phyloP scores from a whole-genome alignment of 148 eudicot genomes.

The Camellia japonica region DNA sequence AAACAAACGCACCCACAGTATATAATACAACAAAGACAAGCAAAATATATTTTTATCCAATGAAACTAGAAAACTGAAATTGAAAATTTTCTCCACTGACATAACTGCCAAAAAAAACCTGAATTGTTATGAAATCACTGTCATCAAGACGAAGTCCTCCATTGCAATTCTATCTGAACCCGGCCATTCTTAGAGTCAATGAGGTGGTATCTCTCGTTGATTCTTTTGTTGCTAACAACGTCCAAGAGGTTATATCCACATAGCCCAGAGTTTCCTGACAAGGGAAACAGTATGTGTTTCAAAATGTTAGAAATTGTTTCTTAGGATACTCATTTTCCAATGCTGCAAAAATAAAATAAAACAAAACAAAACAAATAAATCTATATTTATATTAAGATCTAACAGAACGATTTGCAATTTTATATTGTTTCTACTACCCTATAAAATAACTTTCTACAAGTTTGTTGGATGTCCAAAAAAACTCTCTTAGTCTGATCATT shows the following conservation, averaged over 20 bases:
- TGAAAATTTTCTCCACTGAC: not conserved
- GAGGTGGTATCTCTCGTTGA: slow-evolving; percentile 62
- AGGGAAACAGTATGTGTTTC: not conserved
- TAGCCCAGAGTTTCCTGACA: slow-evolving; percentile 71
- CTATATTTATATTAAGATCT: no score
- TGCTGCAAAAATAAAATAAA: no score
- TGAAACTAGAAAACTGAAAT: slow-evolving; percentile 1
- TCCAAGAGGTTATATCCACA: slow-evolving; percentile 59
- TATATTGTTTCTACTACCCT: no score
- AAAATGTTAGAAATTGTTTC: not conserved
- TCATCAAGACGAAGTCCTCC: slow-evolving; percentile 53
- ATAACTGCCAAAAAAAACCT: not conserved
- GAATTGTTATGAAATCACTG: not conserved
- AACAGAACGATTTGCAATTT: no score
- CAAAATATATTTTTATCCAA: not conserved
- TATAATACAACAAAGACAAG: not conserved
- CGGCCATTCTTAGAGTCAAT: slow-evolving; percentile 72
- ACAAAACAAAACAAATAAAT: no score
- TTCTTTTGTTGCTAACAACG: slow-evolving; percentile 61
- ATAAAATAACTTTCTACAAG: no score
- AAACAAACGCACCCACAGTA: no score
- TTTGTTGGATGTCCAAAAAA: no score
- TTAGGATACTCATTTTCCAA: not conserved
- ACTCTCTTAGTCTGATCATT: no score
- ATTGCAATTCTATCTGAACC: slow-evolving; percentile 66